Evolutionary conservation across 2,329 filamentous ascomycete species (phyloP).

Genomic region (Neonectria faginata): DNA sequence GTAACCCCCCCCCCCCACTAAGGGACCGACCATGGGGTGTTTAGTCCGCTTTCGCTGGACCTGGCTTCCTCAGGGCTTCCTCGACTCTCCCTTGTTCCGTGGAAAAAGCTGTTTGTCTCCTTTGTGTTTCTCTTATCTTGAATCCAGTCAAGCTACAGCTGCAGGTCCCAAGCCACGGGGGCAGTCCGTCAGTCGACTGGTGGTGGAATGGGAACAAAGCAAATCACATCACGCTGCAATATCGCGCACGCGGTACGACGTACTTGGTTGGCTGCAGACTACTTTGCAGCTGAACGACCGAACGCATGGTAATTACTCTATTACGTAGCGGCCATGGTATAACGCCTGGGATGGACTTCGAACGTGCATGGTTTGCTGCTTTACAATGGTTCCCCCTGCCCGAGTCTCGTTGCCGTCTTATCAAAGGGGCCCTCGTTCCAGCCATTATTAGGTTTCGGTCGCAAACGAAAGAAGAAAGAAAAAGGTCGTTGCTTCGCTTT

Average conservation of each 20-base stretch:
- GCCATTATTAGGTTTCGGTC: neutral
- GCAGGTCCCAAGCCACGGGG: neutral
- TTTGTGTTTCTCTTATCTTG: neutral
- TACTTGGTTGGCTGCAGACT: too few relatives aligned
- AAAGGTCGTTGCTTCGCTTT: neutral
- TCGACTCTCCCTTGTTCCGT: neutral
- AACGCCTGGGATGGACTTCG: neutral
- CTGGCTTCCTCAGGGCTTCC: neutral
- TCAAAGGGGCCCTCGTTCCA: slow-evolving; percentile 5
- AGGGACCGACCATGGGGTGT: neutral
- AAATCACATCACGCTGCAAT: neutral
- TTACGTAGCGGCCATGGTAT: neutral
- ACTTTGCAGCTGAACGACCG: too few relatives aligned
- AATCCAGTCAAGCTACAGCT: neutral
- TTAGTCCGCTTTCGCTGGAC: too few relatives aligned
- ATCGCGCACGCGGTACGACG: neutral
- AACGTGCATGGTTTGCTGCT: neutral
- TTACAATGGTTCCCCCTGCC: slow-evolving; percentile 5
- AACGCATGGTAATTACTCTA: neutral
- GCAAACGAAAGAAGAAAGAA: neutral
- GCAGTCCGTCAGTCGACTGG: neutral
- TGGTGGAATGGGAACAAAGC: neutral
- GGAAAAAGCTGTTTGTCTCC: too few relatives aligned
- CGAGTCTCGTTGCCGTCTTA: neutral
- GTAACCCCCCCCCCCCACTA: neutral